phyloP scores from a whole-genome alignment of 345 rosid species.

The Rhizophora mangle region DNA sequence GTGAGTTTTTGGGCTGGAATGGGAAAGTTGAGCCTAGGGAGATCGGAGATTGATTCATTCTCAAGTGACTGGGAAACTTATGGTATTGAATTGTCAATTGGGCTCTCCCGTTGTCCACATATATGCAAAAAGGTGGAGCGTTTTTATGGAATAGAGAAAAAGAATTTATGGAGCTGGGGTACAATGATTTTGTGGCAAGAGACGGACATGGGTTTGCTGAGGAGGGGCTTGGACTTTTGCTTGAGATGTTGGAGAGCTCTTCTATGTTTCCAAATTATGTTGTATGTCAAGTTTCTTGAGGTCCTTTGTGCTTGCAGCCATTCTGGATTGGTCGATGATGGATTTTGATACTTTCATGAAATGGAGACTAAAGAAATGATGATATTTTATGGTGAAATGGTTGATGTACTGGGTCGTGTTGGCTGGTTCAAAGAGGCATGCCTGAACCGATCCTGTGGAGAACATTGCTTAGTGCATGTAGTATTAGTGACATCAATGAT shows the following conservation, averaged over 20 bases:
- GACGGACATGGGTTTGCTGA: constrained; percentile 70
- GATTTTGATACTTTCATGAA: constrained; percentile 53
- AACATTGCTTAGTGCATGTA: constrained; percentile 67
- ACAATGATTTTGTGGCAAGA: constrained; percentile 72
- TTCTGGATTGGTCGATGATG: constrained; percentile 70
- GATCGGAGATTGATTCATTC: constrained; percentile 47
- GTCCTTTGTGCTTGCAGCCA: constrained; percentile 83
- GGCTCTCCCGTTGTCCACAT: constrained; percentile 82
- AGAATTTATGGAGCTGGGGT: constrained; percentile 86
- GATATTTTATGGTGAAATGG: constrained; percentile 72
- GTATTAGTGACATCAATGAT: constrained; percentile 40
- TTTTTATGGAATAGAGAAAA: constrained; percentile 52
- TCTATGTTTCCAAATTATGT: constrained; percentile 58
- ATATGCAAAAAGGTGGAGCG: constrained; percentile 64
- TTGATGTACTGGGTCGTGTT: constrained; percentile 68
- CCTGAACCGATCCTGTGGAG: constrained; percentile 69
- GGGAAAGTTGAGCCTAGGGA: constrained; percentile 70
- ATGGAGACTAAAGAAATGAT: constrained; percentile 57
- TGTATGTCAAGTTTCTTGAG: constrained; percentile 54
- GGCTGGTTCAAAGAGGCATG: constrained; percentile 65
- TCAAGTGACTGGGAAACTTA: constrained; percentile 49
- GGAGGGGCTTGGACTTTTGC: constrained; percentile 55
- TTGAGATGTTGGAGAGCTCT: constrained; percentile 39
- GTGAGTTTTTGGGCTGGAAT: constrained; percentile 42
- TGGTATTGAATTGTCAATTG: constrained; percentile 48